Conservation (phyloP, 306 rosid genomes). For the Ceratonia siliqua region DNA sequence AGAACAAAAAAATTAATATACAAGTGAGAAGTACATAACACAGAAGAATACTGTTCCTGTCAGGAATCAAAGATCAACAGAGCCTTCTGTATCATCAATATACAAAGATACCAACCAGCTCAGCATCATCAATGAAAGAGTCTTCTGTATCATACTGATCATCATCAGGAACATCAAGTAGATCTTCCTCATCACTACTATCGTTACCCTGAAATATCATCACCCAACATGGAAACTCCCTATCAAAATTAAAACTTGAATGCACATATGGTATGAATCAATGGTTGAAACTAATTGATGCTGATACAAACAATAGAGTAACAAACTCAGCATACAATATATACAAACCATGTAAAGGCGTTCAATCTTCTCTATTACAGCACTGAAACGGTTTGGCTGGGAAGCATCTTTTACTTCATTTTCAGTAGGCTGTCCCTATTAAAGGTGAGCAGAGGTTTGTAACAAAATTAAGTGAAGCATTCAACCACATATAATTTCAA, state of each 20-base stretch:
- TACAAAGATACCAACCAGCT: slow-evolving; percentile 70
- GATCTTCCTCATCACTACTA: slow-evolving; percentile 93
- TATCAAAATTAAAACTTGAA: slow-evolving; percentile 13
- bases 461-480: slow-evolving; percentile 9
- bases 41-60: slow-evolving; percentile 17
- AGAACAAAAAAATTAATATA: slow-evolving; percentile 23
- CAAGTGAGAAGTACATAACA: slow-evolving; percentile 1
- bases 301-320: slow-evolving; percentile 9
- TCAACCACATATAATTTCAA: slow-evolving; percentile 5
- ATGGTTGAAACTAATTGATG: slow-evolving; percentile 11
- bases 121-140: slow-evolving; percentile 96
- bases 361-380: slow-evolving; percentile 97
- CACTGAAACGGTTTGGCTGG: slow-evolving; percentile 87
- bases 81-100: not conserved
- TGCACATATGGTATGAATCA: slow-evolving; percentile 16
- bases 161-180: slow-evolving; percentile 78
- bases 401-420: slow-evolving; percentile 66
- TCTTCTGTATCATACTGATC: slow-evolving; percentile 99
- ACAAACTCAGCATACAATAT: slow-evolving; percentile 4
- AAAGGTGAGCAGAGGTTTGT: slow-evolving; percentile 22
- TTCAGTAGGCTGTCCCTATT: slow-evolving; percentile 64
- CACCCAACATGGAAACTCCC: slow-evolving; percentile 16
- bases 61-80: slow-evolving; percentile 26
- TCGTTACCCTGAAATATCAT: slow-evolving; percentile 75
- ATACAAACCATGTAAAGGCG: slow-evolving; percentile 81